Conservation (phyloP, 164 flowering plant genomes). For the Tetracentron sinense region DNA sequence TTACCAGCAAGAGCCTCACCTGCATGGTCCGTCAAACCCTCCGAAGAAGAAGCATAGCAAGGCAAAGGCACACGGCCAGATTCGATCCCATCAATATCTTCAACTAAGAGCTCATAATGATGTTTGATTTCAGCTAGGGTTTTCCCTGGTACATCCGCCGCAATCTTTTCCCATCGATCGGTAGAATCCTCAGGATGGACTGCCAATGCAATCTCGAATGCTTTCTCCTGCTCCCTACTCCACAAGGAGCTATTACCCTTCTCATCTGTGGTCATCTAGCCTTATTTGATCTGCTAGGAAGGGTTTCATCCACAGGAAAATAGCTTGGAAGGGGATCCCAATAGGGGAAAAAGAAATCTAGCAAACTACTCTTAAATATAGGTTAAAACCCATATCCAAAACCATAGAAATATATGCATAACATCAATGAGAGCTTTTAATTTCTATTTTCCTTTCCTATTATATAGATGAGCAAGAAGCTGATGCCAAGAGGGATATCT, state of each 20-base stretch:
- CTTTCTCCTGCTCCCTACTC: slow-evolving; percentile 83
- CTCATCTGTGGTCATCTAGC: slow-evolving; percentile 65
- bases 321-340: not conserved
- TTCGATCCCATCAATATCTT: slow-evolving; percentile 68
- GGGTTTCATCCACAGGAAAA: slow-evolving; percentile 9
- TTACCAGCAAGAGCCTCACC: slow-evolving; percentile 55
- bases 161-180: slow-evolving; percentile 90
- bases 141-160: slow-evolving; percentile 72
- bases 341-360: slow-evolving; percentile 9
- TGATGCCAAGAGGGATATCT: not conserved
- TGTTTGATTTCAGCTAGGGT: slow-evolving; percentile 61
- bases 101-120: slow-evolving; percentile 75
- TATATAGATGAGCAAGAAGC: not conserved
- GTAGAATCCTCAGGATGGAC: slow-evolving; percentile 51
- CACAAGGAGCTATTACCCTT: slow-evolving; percentile 45
- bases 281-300: slow-evolving; percentile 17
- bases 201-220: slow-evolving; percentile 82
- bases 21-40: slow-evolving; percentile 48
- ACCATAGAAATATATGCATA: slow-evolving; percentile 7
- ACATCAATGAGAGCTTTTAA: slow-evolving; percentile 2
- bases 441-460: not conserved
- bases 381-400: slow-evolving; percentile 14
- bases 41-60: slow-evolving; percentile 49
- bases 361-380: slow-evolving; percentile 13
- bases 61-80: slow-evolving; percentile 80